Conservation (phyloP, 768 basidiomycete species). For the Mycena alexandri region DNA sequence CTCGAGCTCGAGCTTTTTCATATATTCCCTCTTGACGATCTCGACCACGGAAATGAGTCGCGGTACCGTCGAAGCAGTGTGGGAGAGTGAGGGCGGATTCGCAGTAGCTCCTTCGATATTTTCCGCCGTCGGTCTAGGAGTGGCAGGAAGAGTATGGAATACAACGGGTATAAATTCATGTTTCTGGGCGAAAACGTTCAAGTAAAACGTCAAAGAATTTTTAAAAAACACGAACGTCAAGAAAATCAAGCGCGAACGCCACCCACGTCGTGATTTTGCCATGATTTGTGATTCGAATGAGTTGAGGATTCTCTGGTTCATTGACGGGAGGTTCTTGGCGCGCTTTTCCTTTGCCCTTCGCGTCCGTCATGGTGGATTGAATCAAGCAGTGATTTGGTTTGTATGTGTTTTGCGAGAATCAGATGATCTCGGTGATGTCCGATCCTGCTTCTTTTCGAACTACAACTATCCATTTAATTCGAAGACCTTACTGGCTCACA, state of each 20-base stretch:
- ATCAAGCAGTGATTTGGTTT: neutral
- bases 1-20: conserved; percentile 63
- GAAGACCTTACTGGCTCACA: no score
- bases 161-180: conserved; percentile 63
- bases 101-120: conserved; percentile 12
- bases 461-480: no score
- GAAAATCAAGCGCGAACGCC: conserved; percentile 63
- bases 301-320: conserved; percentile 38
- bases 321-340: conserved; percentile 18
- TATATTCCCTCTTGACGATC: conserved; percentile 86
- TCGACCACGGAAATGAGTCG: conserved; percentile 84
- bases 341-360: conserved; percentile 37
- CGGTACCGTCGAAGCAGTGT: conserved; percentile 60
- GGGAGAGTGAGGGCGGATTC: conserved; percentile 41
- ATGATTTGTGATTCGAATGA: conserved; percentile 66
- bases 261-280: conserved; percentile 70
- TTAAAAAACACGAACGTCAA: conserved; percentile 58
- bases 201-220: no score
- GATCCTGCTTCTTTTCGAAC: no score
- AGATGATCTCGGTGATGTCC: neutral
- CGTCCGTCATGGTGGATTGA: conserved; percentile 30
- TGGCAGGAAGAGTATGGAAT: conserved; percentile 70
- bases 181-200: conserved; percentile 47
- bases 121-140: conserved; percentile 27
- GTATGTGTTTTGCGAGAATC: neutral